These are phyloP conservation scores for Aphanomyces cochlioides DNA, from an alignment of 352 stramenopile species.

Conservation along the genomic window DNA sequence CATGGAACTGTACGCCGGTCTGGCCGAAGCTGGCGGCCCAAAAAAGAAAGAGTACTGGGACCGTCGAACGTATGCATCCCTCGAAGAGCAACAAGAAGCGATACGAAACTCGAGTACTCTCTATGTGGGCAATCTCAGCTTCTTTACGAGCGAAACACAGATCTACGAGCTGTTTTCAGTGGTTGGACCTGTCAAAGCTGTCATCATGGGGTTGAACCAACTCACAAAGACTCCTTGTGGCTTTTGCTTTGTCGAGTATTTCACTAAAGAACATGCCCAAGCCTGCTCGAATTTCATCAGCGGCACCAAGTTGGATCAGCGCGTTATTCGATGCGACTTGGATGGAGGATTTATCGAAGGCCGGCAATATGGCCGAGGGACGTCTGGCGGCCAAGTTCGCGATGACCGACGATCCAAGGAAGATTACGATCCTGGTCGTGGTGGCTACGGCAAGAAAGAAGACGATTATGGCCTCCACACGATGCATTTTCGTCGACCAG, in stretches of 20 bases:
- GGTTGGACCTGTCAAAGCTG: slow-evolving; percentile 87
- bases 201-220: slow-evolving; percentile 96
- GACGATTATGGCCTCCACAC: slow-evolving; percentile 44
- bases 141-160: slow-evolving; percentile 94
- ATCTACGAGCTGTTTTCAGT: slow-evolving; percentile 93
- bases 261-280: slow-evolving; percentile 61
- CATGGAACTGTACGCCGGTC: slow-evolving; percentile 29
- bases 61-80: slow-evolving; percentile 89
- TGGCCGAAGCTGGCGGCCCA: slow-evolving; percentile 20
- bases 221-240: slow-evolving; percentile 95
- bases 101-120: slow-evolving; percentile 89
- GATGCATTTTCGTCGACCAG: slow-evolving; percentile 61
- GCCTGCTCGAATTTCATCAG: slow-evolving; percentile 79
- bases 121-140: slow-evolving; percentile 97
- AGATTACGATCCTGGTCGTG: slow-evolving; percentile 76
- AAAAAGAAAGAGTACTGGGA: slow-evolving; percentile 91
- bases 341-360: slow-evolving; percentile 83
- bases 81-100: slow-evolving; percentile 90
- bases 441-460: slow-evolving; percentile 70
- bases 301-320: slow-evolving; percentile 85
- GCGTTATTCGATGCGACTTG: slow-evolving; percentile 85
- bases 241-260: slow-evolving; percentile 97
- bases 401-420: slow-evolving; percentile 82
- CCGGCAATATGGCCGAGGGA: slow-evolving; percentile 77
- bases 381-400: slow-evolving; percentile 78